Percentiles rank a stretch among this genome's conserved stretches.
These are phyloP conservation scores for Nigrospora sphaerica DNA, from an alignment of 2,329 filamentous ascomycete genomes.

Conservation along the genomic window DNA sequence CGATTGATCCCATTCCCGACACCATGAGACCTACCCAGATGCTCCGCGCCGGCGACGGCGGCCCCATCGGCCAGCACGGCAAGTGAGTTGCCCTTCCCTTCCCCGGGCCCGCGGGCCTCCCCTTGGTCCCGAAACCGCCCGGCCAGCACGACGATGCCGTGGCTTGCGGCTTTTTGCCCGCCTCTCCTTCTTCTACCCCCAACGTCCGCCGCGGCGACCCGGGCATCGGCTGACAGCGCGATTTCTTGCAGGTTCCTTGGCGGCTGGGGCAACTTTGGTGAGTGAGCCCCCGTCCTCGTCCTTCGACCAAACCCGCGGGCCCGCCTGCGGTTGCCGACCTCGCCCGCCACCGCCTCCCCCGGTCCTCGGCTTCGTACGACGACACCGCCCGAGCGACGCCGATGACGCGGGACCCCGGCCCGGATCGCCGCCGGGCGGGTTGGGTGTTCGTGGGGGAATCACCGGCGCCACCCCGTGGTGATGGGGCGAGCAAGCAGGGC, in stretches of 20 bases:
- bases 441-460: too few species aligned
- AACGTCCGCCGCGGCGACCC: not conserved
- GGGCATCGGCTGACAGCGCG: not conserved
- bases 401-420: too few species aligned
- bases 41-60: slow-evolving; percentile 30
- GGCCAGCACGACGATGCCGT: not conserved
- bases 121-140: not conserved
- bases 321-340: too few species aligned
- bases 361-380: too few species aligned
- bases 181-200: not conserved
- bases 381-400: too few species aligned
- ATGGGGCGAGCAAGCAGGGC: too few species aligned
- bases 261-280: slow-evolving; percentile 69
- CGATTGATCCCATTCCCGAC: slow-evolving; percentile 15
- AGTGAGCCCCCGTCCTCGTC: slow-evolving; percentile 26
- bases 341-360: too few species aligned
- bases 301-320: too few species aligned
- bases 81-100: slow-evolving; percentile 28
- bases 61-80: slow-evolving; percentile 33
- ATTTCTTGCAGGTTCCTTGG: slow-evolving; percentile 57
- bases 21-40: slow-evolving; percentile 41
- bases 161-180: too few species aligned
- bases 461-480: too few species aligned
- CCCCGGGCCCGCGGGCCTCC: slow-evolving; percentile 23
- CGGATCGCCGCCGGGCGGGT: too few species aligned